Evolutionary conservation across 1,284 basidiomycete species (phyloP).

Genomic region (Entoloma clypeatum): DNA sequence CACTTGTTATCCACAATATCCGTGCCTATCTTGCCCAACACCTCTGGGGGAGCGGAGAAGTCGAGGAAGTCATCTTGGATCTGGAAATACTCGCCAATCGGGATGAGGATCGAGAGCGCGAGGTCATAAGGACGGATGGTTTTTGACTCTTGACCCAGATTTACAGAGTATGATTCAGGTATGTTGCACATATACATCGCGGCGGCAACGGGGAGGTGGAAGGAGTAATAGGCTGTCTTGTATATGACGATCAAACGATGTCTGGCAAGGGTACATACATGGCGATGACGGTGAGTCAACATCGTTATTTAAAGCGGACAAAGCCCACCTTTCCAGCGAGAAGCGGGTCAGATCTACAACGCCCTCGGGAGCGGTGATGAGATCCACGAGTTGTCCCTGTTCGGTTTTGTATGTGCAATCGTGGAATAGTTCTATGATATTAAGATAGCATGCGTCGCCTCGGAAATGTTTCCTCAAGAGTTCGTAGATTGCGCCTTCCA

Average conservation of each 20-base stretch:
- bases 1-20: constrained; percentile 99
- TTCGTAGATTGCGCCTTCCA: constrained; percentile 92
- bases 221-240: constrained; percentile 98
- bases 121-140: constrained; percentile 64
- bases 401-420: constrained; percentile 96
- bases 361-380: constrained; percentile 94
- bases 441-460: constrained; percentile 77
- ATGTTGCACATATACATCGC: constrained; percentile 84
- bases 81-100: constrained; percentile 98
- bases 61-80: constrained; percentile 98
- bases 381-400: constrained; percentile 92
- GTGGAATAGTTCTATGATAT: constrained; percentile 89
- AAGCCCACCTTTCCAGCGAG: constrained; percentile 71
- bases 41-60: constrained; percentile 85
- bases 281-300: background rate
- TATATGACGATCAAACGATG: constrained; percentile 94
- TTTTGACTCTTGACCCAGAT: constrained; percentile 19
- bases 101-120: constrained; percentile 84
- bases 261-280: constrained; percentile 36
- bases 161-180: constrained; percentile 45
- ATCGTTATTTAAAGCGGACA: background rate
- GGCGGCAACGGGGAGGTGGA: constrained; percentile 96
- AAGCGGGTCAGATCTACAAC: constrained; percentile 86
- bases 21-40: constrained; percentile 96
- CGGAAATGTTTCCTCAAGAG: constrained; percentile 88